Base-by-base conservation (phyloP, 345 rosid species). In the Arabidopsis thaliana region DNA sequence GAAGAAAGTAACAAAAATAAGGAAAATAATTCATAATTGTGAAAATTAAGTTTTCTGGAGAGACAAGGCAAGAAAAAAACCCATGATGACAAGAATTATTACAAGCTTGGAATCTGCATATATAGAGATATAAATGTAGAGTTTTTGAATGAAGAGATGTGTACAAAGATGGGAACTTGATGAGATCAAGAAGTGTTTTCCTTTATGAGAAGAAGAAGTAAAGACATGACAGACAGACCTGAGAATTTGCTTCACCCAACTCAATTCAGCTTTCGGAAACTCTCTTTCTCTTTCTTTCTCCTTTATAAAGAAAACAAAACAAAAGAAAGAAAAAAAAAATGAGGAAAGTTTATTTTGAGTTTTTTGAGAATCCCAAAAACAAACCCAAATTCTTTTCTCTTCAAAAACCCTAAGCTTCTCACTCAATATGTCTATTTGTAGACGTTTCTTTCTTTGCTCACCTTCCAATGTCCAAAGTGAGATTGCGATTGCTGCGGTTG, bases 221-320 rank as follows among this genome's bases (percentile, higher is more conserved):
- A 72, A 58, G 81, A 72, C 77, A 78, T 71, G 74, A 60, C 85
- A 78, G 75, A 80, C 88, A 68, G 81, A 87, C 89, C 91, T 87
- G 85, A 73, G 83, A 22, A 78, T 66, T 78, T 42, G 77, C 81
- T 69, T 77, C 82, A 80, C 73, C 80, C 79, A 79, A 62, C 79
- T 84, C 86, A 82, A 73, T 84, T 83, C 86, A 88, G 89, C 91
- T 89, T 89, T 85, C 90, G 89, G 88, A 85, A 87, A 91, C 67
- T 75, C 73, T 75, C 65, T 68, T 8, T 67, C 14, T 74, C 23
- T 73, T 58, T 75, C 60, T 74, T 48, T 63, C 67, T 62, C 44
- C 69, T 59, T 75, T 75, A 58, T 58, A 74, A 74, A 65, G 73
- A 58, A 74, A 66, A 64, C 69, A 66, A 51, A 25, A 62, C 67